These are phyloP conservation scores for Penicillium sp. DNA, from an alignment of 2,329 filamentous ascomycete genomes.

Conservation along the genomic window DNA sequence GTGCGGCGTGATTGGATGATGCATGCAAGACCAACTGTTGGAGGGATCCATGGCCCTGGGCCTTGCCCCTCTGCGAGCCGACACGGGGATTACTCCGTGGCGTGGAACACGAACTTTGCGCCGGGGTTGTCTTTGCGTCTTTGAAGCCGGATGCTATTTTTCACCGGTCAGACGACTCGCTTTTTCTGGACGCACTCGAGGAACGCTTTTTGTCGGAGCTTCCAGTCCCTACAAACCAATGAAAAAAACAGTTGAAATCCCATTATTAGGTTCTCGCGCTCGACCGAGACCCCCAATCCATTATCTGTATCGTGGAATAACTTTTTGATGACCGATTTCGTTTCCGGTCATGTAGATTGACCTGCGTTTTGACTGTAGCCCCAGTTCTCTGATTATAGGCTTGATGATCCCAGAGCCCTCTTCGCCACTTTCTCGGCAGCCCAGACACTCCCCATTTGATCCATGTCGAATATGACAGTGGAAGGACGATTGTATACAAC, in stretches of 20 bases:
- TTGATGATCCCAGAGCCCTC: no score
- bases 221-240: slow-evolving; percentile 36
- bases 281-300: slow-evolving; percentile 9
- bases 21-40: slow-evolving; percentile 32
- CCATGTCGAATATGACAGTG: no score
- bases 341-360: neutral
- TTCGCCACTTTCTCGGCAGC: neutral
- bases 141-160: slow-evolving; percentile 24
- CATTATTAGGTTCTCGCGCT: slow-evolving; percentile 20
- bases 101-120: slow-evolving; percentile 12
- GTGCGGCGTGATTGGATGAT: slow-evolving; percentile 29
- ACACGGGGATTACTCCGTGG: slow-evolving; percentile 26
- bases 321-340: neutral
- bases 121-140: slow-evolving; percentile 30
- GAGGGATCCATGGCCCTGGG: slow-evolving; percentile 26
- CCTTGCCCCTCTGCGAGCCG: slow-evolving; percentile 35
- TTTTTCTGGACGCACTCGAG: slow-evolving; percentile 30
- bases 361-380: neutral
- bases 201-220: slow-evolving; percentile 34
- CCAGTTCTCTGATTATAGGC: neutral
- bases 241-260: slow-evolving; percentile 44
- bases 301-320: slow-evolving; percentile 5
- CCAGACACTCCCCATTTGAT: no score
- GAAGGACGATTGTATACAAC: no score
- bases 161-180: slow-evolving; percentile 34